Conservation (phyloP, 179 eudicot genomes). For the Sideroxylon spinosum region DNA sequence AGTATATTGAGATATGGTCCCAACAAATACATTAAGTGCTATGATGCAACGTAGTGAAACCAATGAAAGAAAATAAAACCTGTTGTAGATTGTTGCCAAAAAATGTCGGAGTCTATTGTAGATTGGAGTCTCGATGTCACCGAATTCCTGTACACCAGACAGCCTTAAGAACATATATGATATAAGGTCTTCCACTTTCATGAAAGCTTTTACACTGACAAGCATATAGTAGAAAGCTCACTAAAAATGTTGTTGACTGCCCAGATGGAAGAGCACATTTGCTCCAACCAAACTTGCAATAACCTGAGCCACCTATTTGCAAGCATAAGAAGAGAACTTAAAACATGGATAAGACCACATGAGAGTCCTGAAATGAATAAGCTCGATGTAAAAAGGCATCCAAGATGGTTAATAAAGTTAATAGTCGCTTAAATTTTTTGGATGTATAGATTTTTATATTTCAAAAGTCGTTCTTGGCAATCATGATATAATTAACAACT, state of each 20-base stretch:
- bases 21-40: not conserved
- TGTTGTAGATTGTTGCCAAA: constrained; percentile 63
- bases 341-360: not conserved
- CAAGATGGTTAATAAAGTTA: not conserved
- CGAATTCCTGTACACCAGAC: constrained; percentile 44
- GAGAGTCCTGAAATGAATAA: not conserved
- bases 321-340: not conserved
- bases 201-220: not conserved
- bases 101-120: constrained; percentile 47
- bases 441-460: not conserved
- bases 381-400: not conserved
- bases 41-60: not conserved
- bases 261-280: constrained; percentile 71
- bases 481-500: not conserved
- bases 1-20: not conserved
- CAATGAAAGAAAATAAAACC: constrained; percentile 36
- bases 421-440: not conserved
- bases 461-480: not conserved
- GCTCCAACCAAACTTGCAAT: constrained; percentile 98
- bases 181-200: not conserved
- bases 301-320: constrained; percentile 80
- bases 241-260: constrained; percentile 75
- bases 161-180: not conserved
- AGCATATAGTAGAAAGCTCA: constrained; percentile 26
- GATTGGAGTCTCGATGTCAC: constrained; percentile 61